phyloP scores from a whole-genome alignment of 768 basidiomycete genomes.

The Fomitopsis serialis region DNA sequence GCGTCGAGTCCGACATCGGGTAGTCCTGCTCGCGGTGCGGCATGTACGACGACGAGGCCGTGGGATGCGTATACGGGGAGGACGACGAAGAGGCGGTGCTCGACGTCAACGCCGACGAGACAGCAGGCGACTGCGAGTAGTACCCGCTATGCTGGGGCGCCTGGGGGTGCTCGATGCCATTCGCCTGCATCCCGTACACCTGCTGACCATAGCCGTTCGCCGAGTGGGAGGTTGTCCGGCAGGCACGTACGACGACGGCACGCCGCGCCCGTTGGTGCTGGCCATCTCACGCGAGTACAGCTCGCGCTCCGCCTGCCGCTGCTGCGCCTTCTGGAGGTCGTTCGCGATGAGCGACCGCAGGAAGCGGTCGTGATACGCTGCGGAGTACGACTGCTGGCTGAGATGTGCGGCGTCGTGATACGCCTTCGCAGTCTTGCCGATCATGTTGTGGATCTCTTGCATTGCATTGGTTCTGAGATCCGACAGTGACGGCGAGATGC shows the following conservation, averaged over 20 bases:
- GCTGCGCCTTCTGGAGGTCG: conserved; percentile 53
- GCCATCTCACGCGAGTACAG: neutral
- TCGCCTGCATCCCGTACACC: neutral
- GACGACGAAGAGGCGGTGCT: neutral
- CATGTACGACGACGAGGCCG: neutral
- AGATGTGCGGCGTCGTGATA: conserved; percentile 67
- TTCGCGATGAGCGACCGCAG: conserved; percentile 61
- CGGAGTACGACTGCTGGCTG: conserved; percentile 51
- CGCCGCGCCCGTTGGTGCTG: neutral
- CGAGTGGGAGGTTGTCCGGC: neutral
- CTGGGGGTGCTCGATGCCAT: neutral
- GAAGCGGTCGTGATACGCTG: conserved; percentile 79
- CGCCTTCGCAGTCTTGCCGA: conserved; percentile 69
- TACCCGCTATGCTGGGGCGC: neutral
- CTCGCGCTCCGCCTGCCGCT: conserved; percentile 13
- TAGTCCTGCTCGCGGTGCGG: neutral
- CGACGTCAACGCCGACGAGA: neutral
- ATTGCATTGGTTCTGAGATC: conserved; percentile 57
- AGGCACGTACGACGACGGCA: neutral
- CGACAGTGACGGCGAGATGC: conserved; percentile 40
- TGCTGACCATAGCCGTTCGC: too few relatives aligned
- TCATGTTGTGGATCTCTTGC: conserved; percentile 59
- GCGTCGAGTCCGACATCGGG: neutral
- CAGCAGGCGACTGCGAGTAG: neutral
- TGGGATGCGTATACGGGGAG: neutral